These are phyloP conservation scores for Tylopilus plumbeoviolaceoides DNA, from an alignment of 768 basidiomycete genomes.

Conservation along the genomic window DNA sequence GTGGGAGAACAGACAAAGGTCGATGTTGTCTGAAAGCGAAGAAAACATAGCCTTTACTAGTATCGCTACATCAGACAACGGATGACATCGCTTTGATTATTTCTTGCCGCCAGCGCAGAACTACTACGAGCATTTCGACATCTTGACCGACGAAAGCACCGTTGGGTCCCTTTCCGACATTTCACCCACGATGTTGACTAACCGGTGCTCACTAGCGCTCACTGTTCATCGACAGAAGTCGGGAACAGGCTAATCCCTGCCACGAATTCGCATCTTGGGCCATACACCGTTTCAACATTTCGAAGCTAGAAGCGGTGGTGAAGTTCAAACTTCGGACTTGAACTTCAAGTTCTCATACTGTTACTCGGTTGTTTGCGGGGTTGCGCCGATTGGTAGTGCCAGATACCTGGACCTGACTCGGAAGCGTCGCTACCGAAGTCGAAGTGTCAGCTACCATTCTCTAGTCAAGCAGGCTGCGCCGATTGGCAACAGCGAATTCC, in stretches of 20 bases:
- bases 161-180: not conserved
- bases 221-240: not conserved
- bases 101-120: too few relatives aligned
- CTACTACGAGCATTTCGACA: not conserved
- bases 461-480: not conserved
- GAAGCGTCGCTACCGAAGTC: not conserved
- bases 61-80: too few relatives aligned
- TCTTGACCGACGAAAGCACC: not conserved
- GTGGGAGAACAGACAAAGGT: slow-evolving; percentile 12
- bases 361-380: too few relatives aligned
- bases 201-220: not conserved
- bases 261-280: not conserved
- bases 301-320: not conserved
- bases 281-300: not conserved
- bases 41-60: not conserved
- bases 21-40: not conserved
- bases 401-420: too few relatives aligned
- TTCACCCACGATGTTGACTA: not conserved
- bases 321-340: not conserved
- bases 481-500: not conserved
- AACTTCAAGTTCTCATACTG: too few relatives aligned
- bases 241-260: not conserved
- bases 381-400: too few relatives aligned
- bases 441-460: not conserved
- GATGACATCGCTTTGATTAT: too few relatives aligned